Evolutionary conservation across 352 stramenopile species (phyloP), one percentile per base, ranked within the genome.

Genomic region (Peronospora farinosa): DNA sequence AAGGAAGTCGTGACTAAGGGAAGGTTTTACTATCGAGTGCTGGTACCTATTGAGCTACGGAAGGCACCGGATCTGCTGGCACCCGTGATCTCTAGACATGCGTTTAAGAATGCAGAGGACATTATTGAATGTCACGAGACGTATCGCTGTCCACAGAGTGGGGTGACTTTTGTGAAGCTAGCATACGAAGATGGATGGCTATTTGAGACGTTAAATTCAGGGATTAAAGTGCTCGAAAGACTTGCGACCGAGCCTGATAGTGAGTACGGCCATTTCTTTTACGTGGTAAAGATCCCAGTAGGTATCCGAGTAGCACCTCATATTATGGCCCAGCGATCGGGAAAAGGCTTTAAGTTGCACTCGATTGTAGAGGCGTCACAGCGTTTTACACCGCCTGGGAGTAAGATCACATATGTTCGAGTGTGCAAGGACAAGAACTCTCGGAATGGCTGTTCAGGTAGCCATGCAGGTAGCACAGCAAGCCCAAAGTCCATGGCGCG

Each of bases 361-460:
- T 89, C 76, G 50, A 86, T 92, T 33, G 81, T 92, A 5, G 78
- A 92, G 67, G 81, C 69, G 2, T 89, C 81, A 17, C 78, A 92
- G 56, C 67, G 81, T 7, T 92, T 92, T 57, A 92, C 81, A 7
- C 81, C 81, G 0, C 76, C 78, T 12, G 76, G 78, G 1, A 89
- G 78, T 49, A 87, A 87, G 43, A 86, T 92, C 51, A 89, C 81
- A 39, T 92, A 92, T 31, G 78, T 92, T 13, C 78, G 80, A n/a
- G 72, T 92, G 1, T 86, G 76, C 30, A 80, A 81, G 28, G 80
- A 92, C 35, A 86, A 86, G 46, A 84, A 78, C 51, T 75, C 48
- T 38, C 74, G 65, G 0, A 84, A 72, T 35, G 72, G 62, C 4
- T 88, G 72, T 31, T 81, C 69, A 35, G 45, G 67, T 17, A 74